phyloP scores from a whole-genome alignment of 805 yeast species.

The Ogataea methylovora region DNA sequence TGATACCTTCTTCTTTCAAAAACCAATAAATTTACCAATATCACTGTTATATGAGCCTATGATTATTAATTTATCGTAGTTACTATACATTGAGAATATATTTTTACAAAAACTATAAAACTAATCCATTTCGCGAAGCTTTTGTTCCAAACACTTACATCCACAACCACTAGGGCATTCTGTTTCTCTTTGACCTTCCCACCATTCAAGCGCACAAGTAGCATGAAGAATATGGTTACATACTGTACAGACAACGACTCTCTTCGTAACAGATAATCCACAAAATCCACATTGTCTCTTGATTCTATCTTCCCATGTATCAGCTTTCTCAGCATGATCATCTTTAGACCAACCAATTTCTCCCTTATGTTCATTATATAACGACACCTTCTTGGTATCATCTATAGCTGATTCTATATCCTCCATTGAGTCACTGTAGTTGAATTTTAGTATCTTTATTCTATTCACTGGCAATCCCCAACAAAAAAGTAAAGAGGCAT shows the following conservation, averaged over 20 bases:
- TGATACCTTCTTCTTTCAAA: no score
- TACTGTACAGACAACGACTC: conserved; percentile 57
- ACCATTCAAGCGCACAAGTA: conserved; percentile 76
- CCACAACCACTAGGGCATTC: conserved; percentile 89
- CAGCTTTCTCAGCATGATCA: conserved; percentile 13
- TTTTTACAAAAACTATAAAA: no score
- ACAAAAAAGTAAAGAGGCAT: conserved; percentile 65
- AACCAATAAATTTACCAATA: no score
- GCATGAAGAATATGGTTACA: conserved; percentile 81
- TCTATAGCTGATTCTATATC: not conserved
- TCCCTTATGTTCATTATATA: conserved; percentile 17
- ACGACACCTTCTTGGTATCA: not conserved
- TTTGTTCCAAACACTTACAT: conserved; percentile 47
- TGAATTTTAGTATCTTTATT: conserved; percentile 70
- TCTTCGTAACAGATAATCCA: conserved; percentile 47
- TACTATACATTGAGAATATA: no score
- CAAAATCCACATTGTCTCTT: conserved; percentile 58
- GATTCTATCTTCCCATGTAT: conserved; percentile 6
- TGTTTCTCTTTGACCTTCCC: conserved; percentile 35
- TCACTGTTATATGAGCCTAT: no score
- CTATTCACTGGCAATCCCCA: conserved; percentile 86
- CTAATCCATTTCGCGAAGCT: conserved; percentile 6
- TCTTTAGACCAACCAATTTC: conserved; percentile 19
- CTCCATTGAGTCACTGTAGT: conserved; percentile 26
- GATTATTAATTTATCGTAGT: no score